Conservation (phyloP, 129 eudicot species). For the Flaveria trinervia region DNA sequence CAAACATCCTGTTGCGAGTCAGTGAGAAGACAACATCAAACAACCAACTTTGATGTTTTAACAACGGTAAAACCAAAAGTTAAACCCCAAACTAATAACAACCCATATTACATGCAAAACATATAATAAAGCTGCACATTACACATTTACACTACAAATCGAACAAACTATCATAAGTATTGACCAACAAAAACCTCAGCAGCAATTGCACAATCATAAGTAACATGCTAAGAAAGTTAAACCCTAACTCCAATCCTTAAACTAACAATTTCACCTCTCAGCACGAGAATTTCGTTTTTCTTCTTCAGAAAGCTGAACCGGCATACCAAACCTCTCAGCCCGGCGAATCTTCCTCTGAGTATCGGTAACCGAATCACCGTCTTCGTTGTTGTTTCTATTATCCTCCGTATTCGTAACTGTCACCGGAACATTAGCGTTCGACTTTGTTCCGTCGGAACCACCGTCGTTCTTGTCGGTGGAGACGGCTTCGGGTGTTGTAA, state of each 20-base stretch:
- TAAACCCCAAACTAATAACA: background rate
- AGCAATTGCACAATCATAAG: background rate
- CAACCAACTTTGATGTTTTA: background rate
- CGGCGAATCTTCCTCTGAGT: conserved; percentile 75
- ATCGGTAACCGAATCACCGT: conserved; percentile 40
- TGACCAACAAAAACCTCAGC: background rate
- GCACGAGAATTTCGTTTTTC: conserved; percentile 93
- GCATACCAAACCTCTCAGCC: conserved; percentile 92
- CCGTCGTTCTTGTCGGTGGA: conserved; percentile 35
- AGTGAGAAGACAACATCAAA: background rate
- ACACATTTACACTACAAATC: background rate
- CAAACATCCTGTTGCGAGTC: background rate
- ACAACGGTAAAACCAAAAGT: too few relatives aligned
- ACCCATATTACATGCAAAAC: too few relatives aligned
- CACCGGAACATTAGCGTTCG: conserved; percentile 30
- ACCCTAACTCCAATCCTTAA: conserved; percentile 9
- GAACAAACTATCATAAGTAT: background rate
- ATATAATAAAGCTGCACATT: background rate
- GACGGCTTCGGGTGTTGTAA: conserved; percentile 28
- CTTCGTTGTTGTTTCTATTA: conserved; percentile 22
- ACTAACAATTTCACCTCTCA: conserved; percentile 54
- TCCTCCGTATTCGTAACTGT: background rate
- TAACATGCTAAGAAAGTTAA: background rate
- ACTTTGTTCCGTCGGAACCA: conserved; percentile 34
- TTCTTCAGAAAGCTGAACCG: conserved; percentile 75